Evolutionary conservation across 2,329 filamentous ascomycete species (phyloP), one percentile per base, ranked within the genome.

Genomic region (Aspergillus proliferans): DNA sequence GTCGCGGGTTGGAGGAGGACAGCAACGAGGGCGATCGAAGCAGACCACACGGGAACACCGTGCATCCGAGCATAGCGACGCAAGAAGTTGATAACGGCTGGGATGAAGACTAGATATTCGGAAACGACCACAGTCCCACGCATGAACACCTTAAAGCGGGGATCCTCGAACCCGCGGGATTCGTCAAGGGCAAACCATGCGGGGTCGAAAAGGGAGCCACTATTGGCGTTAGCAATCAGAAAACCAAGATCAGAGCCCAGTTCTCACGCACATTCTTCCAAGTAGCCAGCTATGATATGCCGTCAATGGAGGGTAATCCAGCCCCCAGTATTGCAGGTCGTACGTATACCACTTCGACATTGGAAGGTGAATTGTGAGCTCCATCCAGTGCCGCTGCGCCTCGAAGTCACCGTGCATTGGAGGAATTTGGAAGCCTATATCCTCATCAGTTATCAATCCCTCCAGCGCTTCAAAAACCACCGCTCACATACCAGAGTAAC

Each of bases 301-400:
- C 47, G 93, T 98, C 71, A 98, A 80, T 46, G 93, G 93, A 49
- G 93, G 93, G 68, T 98, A 98, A 72, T 98, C 93, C 57, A 98
- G 79, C 0, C 94, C 94, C 93, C 93, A 98, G 85, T 92, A 98
- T 63, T 92, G 79, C 41, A 97, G 76, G 66, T 98, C 91, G 68
- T 98, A 89, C 65, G 95, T 95, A 70, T 98, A 98, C 93, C 94
- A 98, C 68, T 93, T 87, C 9, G 89, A 93, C 34, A 94, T 78
- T 12, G 93, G 93, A 2, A 98, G 76, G 51, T 95, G 83, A 7
- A 83, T 87, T 2, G 93, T 96, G 56, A 98, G 77, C 65, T 98
- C 93, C 91, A 98, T 95, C 93, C 93, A 98, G 70, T 98, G 93
- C 60, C 93, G 78, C 69, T 98, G 93, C 3, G 94, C 93, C 74